phyloP scores from a whole-genome alignment of 805 yeast species.

The Clavispora santaluciae region DNA sequence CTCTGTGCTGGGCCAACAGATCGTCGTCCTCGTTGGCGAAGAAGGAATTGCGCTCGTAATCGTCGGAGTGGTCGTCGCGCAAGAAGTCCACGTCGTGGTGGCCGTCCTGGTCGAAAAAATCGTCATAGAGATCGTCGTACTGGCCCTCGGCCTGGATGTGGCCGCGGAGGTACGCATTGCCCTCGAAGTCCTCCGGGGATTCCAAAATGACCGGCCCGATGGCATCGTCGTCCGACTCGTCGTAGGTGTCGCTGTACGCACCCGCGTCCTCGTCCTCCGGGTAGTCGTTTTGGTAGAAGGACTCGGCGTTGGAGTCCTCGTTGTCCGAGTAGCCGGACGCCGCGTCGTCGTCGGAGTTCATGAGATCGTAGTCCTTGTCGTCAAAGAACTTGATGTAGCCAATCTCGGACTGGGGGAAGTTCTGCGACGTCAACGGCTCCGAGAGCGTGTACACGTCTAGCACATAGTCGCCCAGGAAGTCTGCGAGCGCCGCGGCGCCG shows the following conservation, averaged over 20 bases:
- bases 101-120: slow-evolving; percentile 29
- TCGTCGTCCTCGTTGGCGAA: slow-evolving; percentile 55
- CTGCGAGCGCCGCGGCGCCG: background rate
- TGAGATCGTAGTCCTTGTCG: slow-evolving; percentile 43
- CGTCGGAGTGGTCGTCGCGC: slow-evolving; percentile 11
- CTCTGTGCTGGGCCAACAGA: slow-evolving; percentile 60
- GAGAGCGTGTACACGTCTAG: slow-evolving; percentile 70
- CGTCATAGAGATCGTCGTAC: slow-evolving; percentile 17
- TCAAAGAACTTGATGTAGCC: slow-evolving; percentile 56
- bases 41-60: slow-evolving; percentile 45
- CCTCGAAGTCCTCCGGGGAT: slow-evolving; percentile 10
- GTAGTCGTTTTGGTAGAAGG: slow-evolving; percentile 85
- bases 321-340: slow-evolving; percentile 50
- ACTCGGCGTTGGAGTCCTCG: slow-evolving; percentile 88
- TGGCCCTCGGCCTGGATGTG: slow-evolving; percentile 17
- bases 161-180: slow-evolving; percentile 14
- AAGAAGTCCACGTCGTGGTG: slow-evolving; percentile 26
- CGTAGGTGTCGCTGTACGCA: slow-evolving; percentile 15
- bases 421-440: slow-evolving; percentile 40
- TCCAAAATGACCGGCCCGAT: slow-evolving; percentile 11
- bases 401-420: slow-evolving; percentile 44
- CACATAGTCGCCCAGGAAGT: slow-evolving; percentile 60
- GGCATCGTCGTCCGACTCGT: slow-evolving; percentile 15
- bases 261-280: slow-evolving; percentile 87
- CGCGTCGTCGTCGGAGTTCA: slow-evolving; percentile 37